phyloP scores from a whole-genome alignment of 257 asterid species.

The Przewalskia tangutica region DNA sequence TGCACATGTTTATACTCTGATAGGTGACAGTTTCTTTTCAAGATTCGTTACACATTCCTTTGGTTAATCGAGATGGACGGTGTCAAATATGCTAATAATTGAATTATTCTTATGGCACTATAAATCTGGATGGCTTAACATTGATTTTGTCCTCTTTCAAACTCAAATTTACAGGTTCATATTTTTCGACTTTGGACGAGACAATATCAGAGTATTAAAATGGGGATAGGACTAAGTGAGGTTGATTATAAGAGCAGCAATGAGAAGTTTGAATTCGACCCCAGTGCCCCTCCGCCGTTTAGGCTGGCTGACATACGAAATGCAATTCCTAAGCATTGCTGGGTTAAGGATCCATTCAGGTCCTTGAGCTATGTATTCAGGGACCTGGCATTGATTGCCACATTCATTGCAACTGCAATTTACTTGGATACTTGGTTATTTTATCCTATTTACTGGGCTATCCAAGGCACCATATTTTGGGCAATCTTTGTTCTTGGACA shows the following conservation, averaged over 20 bases:
- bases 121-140: background rate
- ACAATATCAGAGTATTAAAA: too few species aligned
- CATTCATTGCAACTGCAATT: conserved; percentile 29
- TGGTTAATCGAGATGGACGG: background rate
- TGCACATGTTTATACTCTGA: background rate
- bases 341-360: conserved; percentile 55
- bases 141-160: background rate
- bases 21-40: background rate
- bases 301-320: conserved; percentile 44
- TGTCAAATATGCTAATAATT: background rate
- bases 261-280: conserved; percentile 23
- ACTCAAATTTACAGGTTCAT: background rate
- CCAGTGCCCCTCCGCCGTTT: conserved; percentile 59
- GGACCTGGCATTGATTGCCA: conserved; percentile 26
- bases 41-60: background rate
- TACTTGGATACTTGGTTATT: conserved; percentile 24
- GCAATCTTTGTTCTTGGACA: conserved; percentile 70
- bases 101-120: background rate
- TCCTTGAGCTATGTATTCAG: conserved; percentile 35
- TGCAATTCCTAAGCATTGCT: conserved; percentile 59
- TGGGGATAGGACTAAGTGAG: background rate
- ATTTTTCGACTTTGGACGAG: background rate
- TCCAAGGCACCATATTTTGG: conserved; percentile 68
- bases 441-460: conserved; percentile 49
- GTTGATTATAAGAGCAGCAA: background rate